phyloP scores from a whole-genome alignment of 352 stramenopile genomes.

The Globisporangium radiosum region DNA sequence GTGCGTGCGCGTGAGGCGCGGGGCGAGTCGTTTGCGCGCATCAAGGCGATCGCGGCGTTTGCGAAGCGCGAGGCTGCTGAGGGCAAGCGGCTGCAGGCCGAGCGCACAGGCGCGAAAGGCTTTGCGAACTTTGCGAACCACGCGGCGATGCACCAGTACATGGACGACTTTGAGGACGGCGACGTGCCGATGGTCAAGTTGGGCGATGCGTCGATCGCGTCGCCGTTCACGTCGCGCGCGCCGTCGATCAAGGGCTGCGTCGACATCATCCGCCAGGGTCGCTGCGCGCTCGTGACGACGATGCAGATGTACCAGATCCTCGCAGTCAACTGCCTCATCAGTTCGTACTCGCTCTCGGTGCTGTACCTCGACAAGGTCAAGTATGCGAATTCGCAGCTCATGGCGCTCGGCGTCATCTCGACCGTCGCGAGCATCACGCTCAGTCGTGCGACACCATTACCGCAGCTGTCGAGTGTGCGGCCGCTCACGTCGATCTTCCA shows the following conservation, averaged over 20 bases:
- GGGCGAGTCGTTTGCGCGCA: constrained; percentile 80
- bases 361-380: constrained; percentile 98
- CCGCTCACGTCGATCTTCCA: constrained; percentile 96
- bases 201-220: constrained; percentile 98
- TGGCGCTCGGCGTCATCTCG: constrained; percentile 83
- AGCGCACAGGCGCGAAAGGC: constrained; percentile 67
- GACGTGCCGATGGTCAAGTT: constrained; percentile 97
- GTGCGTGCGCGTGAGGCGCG: constrained; percentile 67
- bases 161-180: constrained; percentile 89
- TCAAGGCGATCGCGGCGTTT: constrained; percentile 83
- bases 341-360: constrained; percentile 97
- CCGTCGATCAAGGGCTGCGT: constrained; percentile 89
- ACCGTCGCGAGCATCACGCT: constrained; percentile 81
- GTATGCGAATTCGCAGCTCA: constrained; percentile 96
- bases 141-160: constrained; percentile 83
- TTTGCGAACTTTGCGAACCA: constrained; percentile 87
- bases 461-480: constrained; percentile 89
- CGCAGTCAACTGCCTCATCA: constrained; percentile 97
- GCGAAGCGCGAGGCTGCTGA: constrained; percentile 75
- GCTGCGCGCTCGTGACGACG: constrained; percentile 98
- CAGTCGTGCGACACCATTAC: constrained; percentile 91
- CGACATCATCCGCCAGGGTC: constrained; percentile 96
- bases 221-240: constrained; percentile 96
- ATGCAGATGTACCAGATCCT: constrained; percentile 99
- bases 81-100: constrained; percentile 54